These are phyloP conservation scores for Botrytis deweyae DNA, from an alignment of 2,329 filamentous ascomycete genomes.

Conservation along the genomic window DNA sequence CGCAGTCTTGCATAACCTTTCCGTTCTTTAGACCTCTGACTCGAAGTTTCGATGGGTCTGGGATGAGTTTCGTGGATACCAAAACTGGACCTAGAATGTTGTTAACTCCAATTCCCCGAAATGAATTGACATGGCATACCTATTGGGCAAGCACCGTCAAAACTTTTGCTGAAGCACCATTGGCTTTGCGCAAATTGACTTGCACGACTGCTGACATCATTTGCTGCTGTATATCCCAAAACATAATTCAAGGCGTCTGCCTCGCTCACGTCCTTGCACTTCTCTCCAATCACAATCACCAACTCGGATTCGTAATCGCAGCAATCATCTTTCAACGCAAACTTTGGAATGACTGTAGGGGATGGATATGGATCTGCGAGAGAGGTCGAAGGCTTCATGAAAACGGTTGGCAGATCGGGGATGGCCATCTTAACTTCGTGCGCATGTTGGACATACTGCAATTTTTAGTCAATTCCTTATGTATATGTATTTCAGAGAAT, in stretches of 20 bases:
- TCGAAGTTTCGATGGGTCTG: constrained; percentile 44
- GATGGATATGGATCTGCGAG: constrained; percentile 38
- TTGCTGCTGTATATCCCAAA: constrained; percentile 56
- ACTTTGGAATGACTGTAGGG: constrained; percentile 47
- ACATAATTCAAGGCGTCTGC: constrained; percentile 51
- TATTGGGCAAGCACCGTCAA: constrained; percentile 50
- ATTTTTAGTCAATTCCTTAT: neutral
- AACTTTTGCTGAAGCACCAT: constrained; percentile 53
- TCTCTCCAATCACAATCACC: constrained; percentile 48
- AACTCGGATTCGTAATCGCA: constrained; percentile 53
- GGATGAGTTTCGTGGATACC: constrained; percentile 46
- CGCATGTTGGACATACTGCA: constrained; percentile 48
- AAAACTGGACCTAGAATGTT: constrained; percentile 46
- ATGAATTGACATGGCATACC: constrained; percentile 35
- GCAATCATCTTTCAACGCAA: constrained; percentile 45
- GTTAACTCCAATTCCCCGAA: neutral
- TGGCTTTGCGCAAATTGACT: constrained; percentile 50
- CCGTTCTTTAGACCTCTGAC: constrained; percentile 51
- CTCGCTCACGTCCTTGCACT: constrained; percentile 49
- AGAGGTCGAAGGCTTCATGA: constrained; percentile 35
- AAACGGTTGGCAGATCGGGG: constrained; percentile 44
- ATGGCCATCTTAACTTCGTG: constrained; percentile 46
- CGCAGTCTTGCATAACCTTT: constrained; percentile 46
- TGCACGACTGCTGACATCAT: constrained; percentile 54
- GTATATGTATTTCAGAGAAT: neutral